Base-by-base conservation (phyloP, 2,329 filamentous ascomycete genomes). In the Scedosporium apiospermum region DNA sequence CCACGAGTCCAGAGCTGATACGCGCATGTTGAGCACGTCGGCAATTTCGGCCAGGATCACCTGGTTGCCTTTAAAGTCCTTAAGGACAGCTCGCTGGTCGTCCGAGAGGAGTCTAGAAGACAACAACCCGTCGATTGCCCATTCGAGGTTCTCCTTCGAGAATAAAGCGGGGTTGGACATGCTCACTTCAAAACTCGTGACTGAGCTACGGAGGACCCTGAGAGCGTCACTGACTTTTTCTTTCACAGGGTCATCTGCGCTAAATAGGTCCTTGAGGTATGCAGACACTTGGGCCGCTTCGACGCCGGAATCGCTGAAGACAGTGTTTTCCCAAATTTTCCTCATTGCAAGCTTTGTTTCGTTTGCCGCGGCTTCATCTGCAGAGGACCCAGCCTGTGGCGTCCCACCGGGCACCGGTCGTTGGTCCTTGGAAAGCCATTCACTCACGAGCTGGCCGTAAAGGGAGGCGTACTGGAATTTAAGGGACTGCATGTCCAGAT, bases 11-110 rank as follows among this genome's bases (percentile, higher is more conserved):
- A 83, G 67, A 0, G 74, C 72, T 2, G 75, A 69, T 5, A 82
- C 71, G 14, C 80, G 74, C 75, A 82, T 81, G 65, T 82, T 82
- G 59, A 83, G 73, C 1, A 82, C 79, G 62, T 83, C 80, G 0
- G 77, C 76, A 14, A 83, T 75, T 68, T 83, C 81, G 1, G 69
- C 70, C 10, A 82, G 65, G 7, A 82, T 76, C 27, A 75, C 70
- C 0, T 67, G 63, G 60, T 77, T 79, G 7, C 69, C 68, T 23
- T 73, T 67, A 61, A 82, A 78, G 55, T 80, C 78, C 5, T 69
- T 72, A 16, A 83, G 69, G 0, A 76, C 73, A 63, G 73, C 73
- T 2, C 74, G 68, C 53, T 77, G 75, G 62, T 77, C 76, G 27
- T 78, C 68, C 0, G 75, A 74, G 3, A 82, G 71, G 0, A 81